A percentile compares a stretch with the other conserved stretches of the same genome.
Evolutionary conservation across 805 yeast genomes (phyloP).

Genomic region (Clavispora fructus): DNA sequence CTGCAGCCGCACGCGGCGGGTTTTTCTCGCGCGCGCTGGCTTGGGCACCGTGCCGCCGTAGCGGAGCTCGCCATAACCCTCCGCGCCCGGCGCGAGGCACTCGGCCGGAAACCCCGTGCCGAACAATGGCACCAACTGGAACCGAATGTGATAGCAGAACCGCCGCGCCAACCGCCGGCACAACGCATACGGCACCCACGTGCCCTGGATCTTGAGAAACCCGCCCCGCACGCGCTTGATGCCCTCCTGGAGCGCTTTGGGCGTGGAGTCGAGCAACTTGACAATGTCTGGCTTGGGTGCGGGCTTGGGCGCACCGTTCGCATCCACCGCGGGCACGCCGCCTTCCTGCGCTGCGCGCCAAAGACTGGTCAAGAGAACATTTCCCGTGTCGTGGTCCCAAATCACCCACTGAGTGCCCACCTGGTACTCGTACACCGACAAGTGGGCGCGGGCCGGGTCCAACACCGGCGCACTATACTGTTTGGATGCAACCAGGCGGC

Average conservation of each 20-base stretch:
- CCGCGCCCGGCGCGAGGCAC: constrained; percentile 55
- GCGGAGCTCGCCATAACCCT: constrained; percentile 61
- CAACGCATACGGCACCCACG: constrained; percentile 77
- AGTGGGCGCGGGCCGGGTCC: constrained; percentile 56
- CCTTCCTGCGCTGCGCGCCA: constrained; percentile 55
- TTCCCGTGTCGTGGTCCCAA: constrained; percentile 83
- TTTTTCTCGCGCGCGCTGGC: not conserved
- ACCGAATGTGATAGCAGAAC: constrained; percentile 75
- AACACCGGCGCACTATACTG: constrained; percentile 67
- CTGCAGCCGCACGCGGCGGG: not conserved
- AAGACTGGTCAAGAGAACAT: constrained; percentile 81
- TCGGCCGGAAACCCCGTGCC: constrained; percentile 62
- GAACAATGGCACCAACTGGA: constrained; percentile 71
- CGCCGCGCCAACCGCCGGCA: constrained; percentile 65
- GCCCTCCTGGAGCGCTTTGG: constrained; percentile 52
- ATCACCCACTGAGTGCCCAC: constrained; percentile 69
- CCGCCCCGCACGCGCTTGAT: constrained; percentile 85
- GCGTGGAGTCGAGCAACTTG: constrained; percentile 59
- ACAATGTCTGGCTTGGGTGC: constrained; percentile 69
- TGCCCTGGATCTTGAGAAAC: constrained; percentile 86
- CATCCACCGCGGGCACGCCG: not conserved
- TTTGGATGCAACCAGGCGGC: constrained; percentile 17
- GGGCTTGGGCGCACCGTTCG: constrained; percentile 3
- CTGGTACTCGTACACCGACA: constrained; percentile 68
- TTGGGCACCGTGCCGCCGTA: constrained; percentile 23